phyloP scores from a whole-genome alignment of 2,329 filamentous ascomycete genomes.

The Blastomyces parvus region DNA sequence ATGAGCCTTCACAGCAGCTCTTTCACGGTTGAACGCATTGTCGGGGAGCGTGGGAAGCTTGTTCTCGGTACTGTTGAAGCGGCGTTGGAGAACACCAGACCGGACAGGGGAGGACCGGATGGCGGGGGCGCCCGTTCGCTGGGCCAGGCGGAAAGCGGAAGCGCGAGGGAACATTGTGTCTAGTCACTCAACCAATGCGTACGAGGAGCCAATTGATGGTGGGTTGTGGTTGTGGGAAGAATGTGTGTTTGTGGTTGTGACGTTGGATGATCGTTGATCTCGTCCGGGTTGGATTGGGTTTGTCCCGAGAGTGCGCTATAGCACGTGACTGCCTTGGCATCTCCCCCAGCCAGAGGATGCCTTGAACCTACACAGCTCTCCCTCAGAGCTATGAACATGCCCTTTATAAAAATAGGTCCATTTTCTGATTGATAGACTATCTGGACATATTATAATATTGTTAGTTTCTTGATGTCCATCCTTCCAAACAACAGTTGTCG shows the following conservation, averaged over 20 bases:
- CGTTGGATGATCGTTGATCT: not conserved
- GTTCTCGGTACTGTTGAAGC: conserved; percentile 56
- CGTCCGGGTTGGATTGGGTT: not conserved
- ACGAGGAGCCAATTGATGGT: not conserved
- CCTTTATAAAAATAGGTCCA: not conserved
- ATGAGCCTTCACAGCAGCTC: conserved; percentile 82
- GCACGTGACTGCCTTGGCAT: not conserved
- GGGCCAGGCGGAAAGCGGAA: conserved; percentile 51
- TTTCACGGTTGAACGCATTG: conserved; percentile 90
- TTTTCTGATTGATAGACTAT: not conserved
- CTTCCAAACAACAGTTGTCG: not conserved
- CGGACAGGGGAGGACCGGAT: conserved; percentile 48
- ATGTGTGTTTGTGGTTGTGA: conserved; percentile 2
- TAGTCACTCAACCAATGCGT: not conserved
- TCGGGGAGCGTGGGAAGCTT: conserved; percentile 56
- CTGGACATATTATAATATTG: not conserved
- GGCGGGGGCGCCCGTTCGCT: conserved; percentile 51
- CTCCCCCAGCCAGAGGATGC: not conserved
- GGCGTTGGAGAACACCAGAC: conserved; percentile 56
- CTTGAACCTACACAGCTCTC: not conserved
- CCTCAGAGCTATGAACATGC: not conserved
- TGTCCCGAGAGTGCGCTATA: not conserved
- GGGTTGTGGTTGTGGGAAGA: not conserved
- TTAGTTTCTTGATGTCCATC: not conserved
- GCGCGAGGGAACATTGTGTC: conserved; percentile 55